These are phyloP conservation scores for Stygiomarasmius scandens DNA, from an alignment of 1,284 basidiomycete genomes.

Conservation along the genomic window DNA sequence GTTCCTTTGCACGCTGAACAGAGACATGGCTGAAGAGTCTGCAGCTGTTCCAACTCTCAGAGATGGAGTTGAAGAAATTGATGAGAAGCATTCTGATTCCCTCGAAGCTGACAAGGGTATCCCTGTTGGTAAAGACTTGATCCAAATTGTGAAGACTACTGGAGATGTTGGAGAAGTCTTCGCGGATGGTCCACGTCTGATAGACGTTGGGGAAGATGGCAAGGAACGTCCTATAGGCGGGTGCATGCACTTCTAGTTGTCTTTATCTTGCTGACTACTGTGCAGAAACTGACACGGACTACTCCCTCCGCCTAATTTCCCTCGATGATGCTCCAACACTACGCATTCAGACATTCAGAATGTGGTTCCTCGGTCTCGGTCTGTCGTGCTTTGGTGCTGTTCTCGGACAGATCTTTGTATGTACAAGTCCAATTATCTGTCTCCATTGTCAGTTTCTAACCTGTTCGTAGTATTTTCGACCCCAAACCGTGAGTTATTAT, in stretches of 20 bases:
- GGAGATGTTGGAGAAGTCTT: no score
- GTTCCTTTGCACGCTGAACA: no score
- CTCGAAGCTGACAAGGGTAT: no score
- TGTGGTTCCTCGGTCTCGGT: slow-evolving; percentile 51
- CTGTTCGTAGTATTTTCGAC: slow-evolving; percentile 42
- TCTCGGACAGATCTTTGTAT: slow-evolving; percentile 59
- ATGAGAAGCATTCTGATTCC: no score
- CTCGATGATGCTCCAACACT: slow-evolving; percentile 61
- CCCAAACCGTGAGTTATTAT: slow-evolving; percentile 50
- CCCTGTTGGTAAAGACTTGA: no score
- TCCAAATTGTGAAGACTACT: no score
- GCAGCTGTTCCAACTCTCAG: no score
- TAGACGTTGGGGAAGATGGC: slow-evolving; percentile 35
- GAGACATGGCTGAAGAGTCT: no score
- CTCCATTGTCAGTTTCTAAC: no score
- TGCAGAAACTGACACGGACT: slow-evolving; percentile 49
- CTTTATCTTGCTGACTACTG: background rate
- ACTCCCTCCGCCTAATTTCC: slow-evolving; percentile 52
- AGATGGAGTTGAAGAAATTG: no score
- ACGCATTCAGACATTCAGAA: slow-evolving; percentile 46
- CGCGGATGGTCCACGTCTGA: slow-evolving; percentile 14
- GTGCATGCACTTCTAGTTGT: background rate
- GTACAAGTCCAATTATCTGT: no score
- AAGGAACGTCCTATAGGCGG: slow-evolving; percentile 32
- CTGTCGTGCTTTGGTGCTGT: slow-evolving; percentile 61